Conservation (phyloP, 306 rosid genomes). For the Cicer bijugum region DNA sequence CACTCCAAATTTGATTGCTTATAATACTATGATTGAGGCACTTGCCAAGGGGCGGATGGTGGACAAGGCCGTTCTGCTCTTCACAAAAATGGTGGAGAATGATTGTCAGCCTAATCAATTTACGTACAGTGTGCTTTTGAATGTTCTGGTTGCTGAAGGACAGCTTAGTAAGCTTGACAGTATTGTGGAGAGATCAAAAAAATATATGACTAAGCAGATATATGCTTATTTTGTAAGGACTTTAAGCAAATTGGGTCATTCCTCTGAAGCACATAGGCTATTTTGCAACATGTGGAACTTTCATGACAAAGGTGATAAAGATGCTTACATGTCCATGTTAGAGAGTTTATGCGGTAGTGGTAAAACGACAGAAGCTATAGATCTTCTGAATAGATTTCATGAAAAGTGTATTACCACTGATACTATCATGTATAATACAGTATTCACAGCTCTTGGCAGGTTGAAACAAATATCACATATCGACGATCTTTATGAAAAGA, state of each 20-base stretch:
- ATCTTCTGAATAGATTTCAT: slow-evolving; percentile 73
- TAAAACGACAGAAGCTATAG: slow-evolving; percentile 79
- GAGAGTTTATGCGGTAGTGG: slow-evolving; percentile 81
- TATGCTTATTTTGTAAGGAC: slow-evolving; percentile 80
- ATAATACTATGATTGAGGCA: slow-evolving; percentile 84
- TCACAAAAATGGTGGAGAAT: slow-evolving; percentile 76
- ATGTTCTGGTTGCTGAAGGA: slow-evolving; percentile 76
- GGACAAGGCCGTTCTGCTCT: slow-evolving; percentile 72
- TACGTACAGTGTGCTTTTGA: slow-evolving; percentile 73
- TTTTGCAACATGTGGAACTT: slow-evolving; percentile 92
- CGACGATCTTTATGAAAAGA: slow-evolving; percentile 75
- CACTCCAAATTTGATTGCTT: slow-evolving; percentile 66
- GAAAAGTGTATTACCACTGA: slow-evolving; percentile 77
- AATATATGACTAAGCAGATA: slow-evolving; percentile 61
- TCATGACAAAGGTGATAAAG: slow-evolving; percentile 76
- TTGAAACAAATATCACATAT: slow-evolving; percentile 69
- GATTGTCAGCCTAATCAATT: slow-evolving; percentile 84
- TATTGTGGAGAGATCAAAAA: slow-evolving; percentile 66
- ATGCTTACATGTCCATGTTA: slow-evolving; percentile 80
- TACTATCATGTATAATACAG: slow-evolving; percentile 82
- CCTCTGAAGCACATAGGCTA: slow-evolving; percentile 83
- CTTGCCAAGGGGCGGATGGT: slow-evolving; percentile 78
- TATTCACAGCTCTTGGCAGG: slow-evolving; percentile 77
- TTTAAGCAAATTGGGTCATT: slow-evolving; percentile 78
- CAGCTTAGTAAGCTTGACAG: slow-evolving; percentile 70